Conservation (phyloP, 2,329 filamentous ascomycete genomes). For the Exophiala dermatitidis region DNA sequence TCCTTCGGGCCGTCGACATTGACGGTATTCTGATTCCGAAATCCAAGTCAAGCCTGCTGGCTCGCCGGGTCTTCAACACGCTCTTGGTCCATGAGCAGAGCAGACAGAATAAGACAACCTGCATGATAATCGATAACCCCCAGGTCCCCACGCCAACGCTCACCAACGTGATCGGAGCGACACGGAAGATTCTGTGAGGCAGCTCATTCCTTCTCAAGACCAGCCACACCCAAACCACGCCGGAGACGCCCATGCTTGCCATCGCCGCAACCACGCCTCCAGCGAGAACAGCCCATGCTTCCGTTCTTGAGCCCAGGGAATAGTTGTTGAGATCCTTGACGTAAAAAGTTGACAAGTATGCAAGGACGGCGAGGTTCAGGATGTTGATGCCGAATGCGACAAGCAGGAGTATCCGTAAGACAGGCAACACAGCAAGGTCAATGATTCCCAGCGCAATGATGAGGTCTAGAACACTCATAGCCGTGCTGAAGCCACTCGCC, state of each 20-base stretch:
- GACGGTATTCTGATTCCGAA: slow-evolving; percentile 20
- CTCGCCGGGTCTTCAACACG: slow-evolving; percentile 13
- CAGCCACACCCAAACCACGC: slow-evolving; percentile 23
- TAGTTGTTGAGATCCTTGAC: slow-evolving; percentile 11
- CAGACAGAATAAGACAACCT: slow-evolving; percentile 18
- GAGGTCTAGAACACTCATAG: slow-evolving; percentile 21
- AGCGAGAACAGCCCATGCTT: slow-evolving; percentile 13
- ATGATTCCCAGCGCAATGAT: slow-evolving; percentile 18
- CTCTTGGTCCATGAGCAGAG: slow-evolving; percentile 18
- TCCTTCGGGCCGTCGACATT: slow-evolving; percentile 3
- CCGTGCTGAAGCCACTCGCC: slow-evolving; percentile 17
- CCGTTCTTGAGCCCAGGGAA: slow-evolving; percentile 8
- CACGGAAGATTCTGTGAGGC: slow-evolving; percentile 9
- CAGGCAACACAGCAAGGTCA: slow-evolving; percentile 5
- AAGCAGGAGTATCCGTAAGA: slow-evolving; percentile 20
- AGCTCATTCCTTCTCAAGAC: slow-evolving; percentile 13
- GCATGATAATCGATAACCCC: slow-evolving; percentile 12
- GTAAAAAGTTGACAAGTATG: slow-evolving; percentile 18
- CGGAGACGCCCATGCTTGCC: slow-evolving; percentile 15
- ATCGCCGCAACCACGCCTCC: slow-evolving; percentile 8
- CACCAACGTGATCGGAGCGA: slow-evolving; percentile 11
- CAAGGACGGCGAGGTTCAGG: slow-evolving; percentile 12
- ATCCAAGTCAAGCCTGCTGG: slow-evolving; percentile 16
- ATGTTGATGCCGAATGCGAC: slow-evolving; percentile 20
- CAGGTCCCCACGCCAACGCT: slow-evolving; percentile 23